Base-by-base conservation (phyloP, 306 rosid species). In the Albizia julibrissin region DNA sequence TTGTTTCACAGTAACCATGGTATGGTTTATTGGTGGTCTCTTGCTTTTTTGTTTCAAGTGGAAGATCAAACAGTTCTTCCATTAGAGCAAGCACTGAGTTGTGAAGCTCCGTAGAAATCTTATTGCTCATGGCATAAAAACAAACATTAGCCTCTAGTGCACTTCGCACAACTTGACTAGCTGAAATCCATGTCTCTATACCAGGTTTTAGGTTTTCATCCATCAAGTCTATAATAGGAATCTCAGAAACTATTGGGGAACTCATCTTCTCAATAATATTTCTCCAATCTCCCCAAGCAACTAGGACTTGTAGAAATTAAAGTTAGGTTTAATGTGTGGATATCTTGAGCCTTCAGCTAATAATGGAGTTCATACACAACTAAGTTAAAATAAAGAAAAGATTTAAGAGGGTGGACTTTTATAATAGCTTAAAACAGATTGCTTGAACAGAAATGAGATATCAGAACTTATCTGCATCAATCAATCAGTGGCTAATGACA, bases 101-200 rank as follows among this genome's bases (percentile, higher is more conserved):
- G 65, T 82, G 18, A 78, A 85, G 86, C n/a, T 68, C 72, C 71
- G 31, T 74, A 11, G 88, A 33, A 74, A 74, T 62, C 69, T 74
- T 58, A 73, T 78, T 59, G 74, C n/a, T 68, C n/a, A 59, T 1
- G 0, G 74, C 86, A 59, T 73, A 81, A 15, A 85, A 82, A 13
- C 77, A 74, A 33, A 86, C 88, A 67, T 82, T 72, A 27, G 69
- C 75, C 65, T 85, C 88, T 44, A 82, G 62, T 74, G 88, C 86
- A 58, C 29, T 10, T 10, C 78, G 54, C 5, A 85, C 49, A 49
- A 61, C n/a, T 68, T 75, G 62, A 58, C 88, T 78, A 58, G 86
- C 14, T 26, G 81, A 74, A 59, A 3, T 56, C 88, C 88, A 85
- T 0, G 7, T 58, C 24, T 24, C 56, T 47, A 81, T 33, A 5